These are phyloP conservation scores for Globisporangium megalacanthum DNA, from an alignment of 352 stramenopile species.

Conservation along the genomic window DNA sequence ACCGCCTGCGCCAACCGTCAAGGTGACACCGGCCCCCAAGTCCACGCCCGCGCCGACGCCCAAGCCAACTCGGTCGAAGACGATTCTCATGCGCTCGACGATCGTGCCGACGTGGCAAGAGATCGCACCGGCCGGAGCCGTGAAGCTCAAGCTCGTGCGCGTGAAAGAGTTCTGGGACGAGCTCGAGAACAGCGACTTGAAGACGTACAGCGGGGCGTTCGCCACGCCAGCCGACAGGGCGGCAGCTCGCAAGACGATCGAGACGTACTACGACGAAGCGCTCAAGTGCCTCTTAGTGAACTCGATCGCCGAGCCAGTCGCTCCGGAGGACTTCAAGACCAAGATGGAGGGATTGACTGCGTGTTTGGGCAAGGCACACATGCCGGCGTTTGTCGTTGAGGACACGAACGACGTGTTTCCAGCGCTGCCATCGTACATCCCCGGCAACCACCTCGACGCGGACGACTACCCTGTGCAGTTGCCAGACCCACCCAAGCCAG, in stretches of 20 bases:
- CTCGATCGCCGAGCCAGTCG: neutral
- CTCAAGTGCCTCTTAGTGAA: neutral
- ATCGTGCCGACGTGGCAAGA: slow-evolving; percentile 7
- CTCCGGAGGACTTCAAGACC: neutral
- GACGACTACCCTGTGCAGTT: slow-evolving; percentile 1
- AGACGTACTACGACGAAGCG: slow-evolving; percentile 2
- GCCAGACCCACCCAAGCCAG: neutral
- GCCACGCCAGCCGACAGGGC: neutral
- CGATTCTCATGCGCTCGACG: slow-evolving; percentile 1
- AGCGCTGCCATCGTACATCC: slow-evolving; percentile 2
- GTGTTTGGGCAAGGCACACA: neutral
- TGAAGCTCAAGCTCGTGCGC: slow-evolving; percentile 4
- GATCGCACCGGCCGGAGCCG: slow-evolving; percentile 1
- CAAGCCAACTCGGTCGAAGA: slow-evolving; percentile 1
- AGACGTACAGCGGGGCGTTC: neutral
- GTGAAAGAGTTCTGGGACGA: slow-evolving; percentile 3
- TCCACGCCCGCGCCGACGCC: neutral
- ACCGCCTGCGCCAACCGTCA: neutral
- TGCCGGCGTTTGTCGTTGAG: slow-evolving; percentile 2
- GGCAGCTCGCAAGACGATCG: neutral
- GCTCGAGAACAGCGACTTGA: slow-evolving; percentile 4
- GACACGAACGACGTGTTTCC: slow-evolving; percentile 3
- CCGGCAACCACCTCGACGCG: neutral
- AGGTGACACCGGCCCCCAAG: neutral
- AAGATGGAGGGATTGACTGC: neutral